These are phyloP conservation scores for Myriangium duriaei DNA, from an alignment of 2,329 filamentous ascomycete species.

Conservation along the genomic window DNA sequence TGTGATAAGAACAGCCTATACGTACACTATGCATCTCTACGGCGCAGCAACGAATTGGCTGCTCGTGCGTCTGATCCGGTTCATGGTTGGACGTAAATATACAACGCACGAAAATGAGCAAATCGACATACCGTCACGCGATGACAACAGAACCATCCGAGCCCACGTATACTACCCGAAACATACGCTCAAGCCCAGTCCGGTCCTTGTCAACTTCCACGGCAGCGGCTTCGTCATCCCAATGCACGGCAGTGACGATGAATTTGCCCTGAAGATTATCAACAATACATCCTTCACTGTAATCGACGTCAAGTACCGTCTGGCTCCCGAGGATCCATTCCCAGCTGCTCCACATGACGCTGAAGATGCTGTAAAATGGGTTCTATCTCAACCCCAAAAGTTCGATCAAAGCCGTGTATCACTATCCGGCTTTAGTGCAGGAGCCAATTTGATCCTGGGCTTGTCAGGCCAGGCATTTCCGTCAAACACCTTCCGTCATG, in stretches of 20 bases:
- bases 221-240: constrained; percentile 24
- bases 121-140: constrained; percentile 16
- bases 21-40: no score
- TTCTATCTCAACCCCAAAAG: constrained; percentile 18
- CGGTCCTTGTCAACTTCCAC: constrained; percentile 25
- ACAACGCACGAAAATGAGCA: not conserved
- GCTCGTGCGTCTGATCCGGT: not conserved
- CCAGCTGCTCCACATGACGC: constrained; percentile 30
- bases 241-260: constrained; percentile 28
- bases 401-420: constrained; percentile 23
- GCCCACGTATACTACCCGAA: constrained; percentile 16
- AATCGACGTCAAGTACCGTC: constrained; percentile 30
- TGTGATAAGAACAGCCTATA: no score
- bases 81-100: not conserved
- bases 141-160: constrained; percentile 14
- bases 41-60: no score
- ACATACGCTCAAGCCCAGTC: constrained; percentile 10
- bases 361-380: constrained; percentile 34
- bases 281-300: constrained; percentile 25
- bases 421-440: constrained; percentile 30
- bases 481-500: constrained; percentile 19
- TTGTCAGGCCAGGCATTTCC: constrained; percentile 21
- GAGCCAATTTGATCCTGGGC: constrained; percentile 27
- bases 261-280: constrained; percentile 26
- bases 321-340: constrained; percentile 34